Base-by-base conservation (phyloP, 768 basidiomycete genomes). In the Agrocybe chaxingu region DNA sequence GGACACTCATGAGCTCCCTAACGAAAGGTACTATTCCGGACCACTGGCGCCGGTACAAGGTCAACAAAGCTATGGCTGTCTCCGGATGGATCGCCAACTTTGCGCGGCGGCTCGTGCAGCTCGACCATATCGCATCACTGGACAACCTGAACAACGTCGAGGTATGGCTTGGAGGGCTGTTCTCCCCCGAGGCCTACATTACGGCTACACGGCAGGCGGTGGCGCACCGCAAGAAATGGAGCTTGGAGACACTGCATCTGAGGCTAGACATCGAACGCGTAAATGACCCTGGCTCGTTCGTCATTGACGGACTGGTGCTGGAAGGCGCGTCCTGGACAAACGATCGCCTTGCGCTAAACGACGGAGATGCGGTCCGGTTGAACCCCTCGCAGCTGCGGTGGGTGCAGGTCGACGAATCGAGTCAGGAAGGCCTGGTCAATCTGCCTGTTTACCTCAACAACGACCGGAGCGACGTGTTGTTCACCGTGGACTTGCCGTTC, bases 121-220 rank as follows among this genome's bases (percentile, higher is more conserved):
- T 98, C 35, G 82, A 93, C 46, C 68, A 71, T 31, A 84, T 98
- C 49, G 79, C 87, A 0, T 64, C 68, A 13, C 68, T 84, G 41
- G 84, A 86, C 54, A 83, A 76, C 60, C 68, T 87, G 55, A 77
- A 72, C 56, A 75, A 89, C 57, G 72, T 89, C 42, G 84, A 91
- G 67, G 89, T 97, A 40, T 92, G 92, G 89, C 81, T 98, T 10
- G 94, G 96, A 18, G 90, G 92, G 0, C 68, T 99, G 50, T 98
- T 98, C 79, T 94, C 90, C 80, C 97, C 96, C 0, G 92, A 95
- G 62, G 95, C 94, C 3, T 98, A 93, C 65, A 80, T 98, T 60
- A 98, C 96, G 0, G 96, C 96, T 1, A 95, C 93, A 2, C 79
- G 96, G 45, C 96, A 99, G 67, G 84, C 91, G n/a, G 89, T 94